phyloP scores from a whole-genome alignment of 2,329 filamentous ascomycete species.

The Grosmannia huntii region DNA sequence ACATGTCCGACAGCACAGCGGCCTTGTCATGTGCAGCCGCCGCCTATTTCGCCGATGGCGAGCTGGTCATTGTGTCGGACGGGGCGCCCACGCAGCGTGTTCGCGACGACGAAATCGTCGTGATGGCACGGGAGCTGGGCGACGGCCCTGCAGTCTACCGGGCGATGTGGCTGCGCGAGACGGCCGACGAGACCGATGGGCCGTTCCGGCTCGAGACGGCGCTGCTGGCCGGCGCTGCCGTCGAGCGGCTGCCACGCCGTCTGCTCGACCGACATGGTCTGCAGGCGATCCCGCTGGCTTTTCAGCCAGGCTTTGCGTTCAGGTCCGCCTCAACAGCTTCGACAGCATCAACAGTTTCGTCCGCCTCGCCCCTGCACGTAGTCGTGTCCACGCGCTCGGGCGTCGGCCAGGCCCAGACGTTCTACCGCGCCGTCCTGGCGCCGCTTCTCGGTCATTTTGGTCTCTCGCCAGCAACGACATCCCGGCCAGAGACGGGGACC shows the following conservation, averaged over 20 bases:
- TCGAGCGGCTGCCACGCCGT: slow-evolving; percentile 20
- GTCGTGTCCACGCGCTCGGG: slow-evolving; percentile 58
- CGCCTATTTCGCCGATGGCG: slow-evolving; percentile 6
- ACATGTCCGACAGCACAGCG: slow-evolving; percentile 10
- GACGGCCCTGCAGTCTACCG: background rate
- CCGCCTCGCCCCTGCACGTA: slow-evolving; percentile 49
- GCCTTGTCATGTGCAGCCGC: slow-evolving; percentile 8
- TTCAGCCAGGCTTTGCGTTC: background rate
- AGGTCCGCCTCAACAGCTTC: no score
- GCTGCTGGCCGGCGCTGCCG: slow-evolving; percentile 12
- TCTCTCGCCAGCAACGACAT: slow-evolving; percentile 16
- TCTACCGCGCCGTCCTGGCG: slow-evolving; percentile 42
- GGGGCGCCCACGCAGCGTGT: background rate
- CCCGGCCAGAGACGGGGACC: background rate
- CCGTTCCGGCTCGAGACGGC: slow-evolving; percentile 12
- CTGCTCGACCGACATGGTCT: slow-evolving; percentile 25
- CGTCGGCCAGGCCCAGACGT: slow-evolving; percentile 38
- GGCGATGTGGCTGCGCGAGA: background rate
- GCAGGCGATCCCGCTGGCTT: slow-evolving; percentile 21
- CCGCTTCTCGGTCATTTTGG: slow-evolving; percentile 39
- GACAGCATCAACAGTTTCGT: no score
- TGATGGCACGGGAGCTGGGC: no score
- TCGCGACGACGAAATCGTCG: slow-evolving; percentile 14
- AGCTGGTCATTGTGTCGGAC: slow-evolving; percentile 3
- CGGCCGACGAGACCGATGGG: background rate